Percentiles rank a stretch among this genome's conserved stretches.
Evolutionary conservation across 2,329 filamentous ascomycete species (phyloP).

Genomic region (Magnaporthales sp.): DNA sequence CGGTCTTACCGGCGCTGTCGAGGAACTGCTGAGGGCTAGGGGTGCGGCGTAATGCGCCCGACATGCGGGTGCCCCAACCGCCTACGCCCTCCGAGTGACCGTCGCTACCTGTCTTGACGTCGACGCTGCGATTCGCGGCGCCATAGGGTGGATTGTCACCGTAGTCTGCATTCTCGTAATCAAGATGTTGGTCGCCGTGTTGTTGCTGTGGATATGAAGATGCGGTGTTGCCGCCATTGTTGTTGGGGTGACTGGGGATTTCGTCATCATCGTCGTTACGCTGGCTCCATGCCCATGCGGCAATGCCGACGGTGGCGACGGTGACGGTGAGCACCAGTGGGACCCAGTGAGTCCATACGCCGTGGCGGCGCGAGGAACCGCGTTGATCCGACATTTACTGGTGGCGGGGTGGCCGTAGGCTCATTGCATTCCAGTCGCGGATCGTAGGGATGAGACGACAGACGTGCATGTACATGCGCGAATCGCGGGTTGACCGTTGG

Average conservation of each 20-base stretch:
- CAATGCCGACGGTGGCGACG: conserved; percentile 76
- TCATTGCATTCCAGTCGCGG: conserved; percentile 23
- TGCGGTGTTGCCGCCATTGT: conserved; percentile 54
- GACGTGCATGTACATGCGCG: neutral
- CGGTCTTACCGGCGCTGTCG: conserved; percentile 71
- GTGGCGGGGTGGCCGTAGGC: conserved; percentile 12
- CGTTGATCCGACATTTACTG: conserved; percentile 54
- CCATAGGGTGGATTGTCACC: conserved; percentile 44
- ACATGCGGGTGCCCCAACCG: conserved; percentile 70
- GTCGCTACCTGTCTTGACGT: conserved; percentile 25
- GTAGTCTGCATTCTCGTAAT: conserved; percentile 39
- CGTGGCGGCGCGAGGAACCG: conserved; percentile 48
- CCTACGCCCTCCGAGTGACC: conserved; percentile 30
- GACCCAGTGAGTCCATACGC: conserved; percentile 76
- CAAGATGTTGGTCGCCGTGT: conserved; percentile 19
- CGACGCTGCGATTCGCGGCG: conserved; percentile 25
- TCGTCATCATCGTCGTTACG: conserved; percentile 66
- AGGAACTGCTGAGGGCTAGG: conserved; percentile 85
- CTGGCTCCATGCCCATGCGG: conserved; percentile 92
- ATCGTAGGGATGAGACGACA: conserved; percentile 6
- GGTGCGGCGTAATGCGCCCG: conserved; percentile 70
- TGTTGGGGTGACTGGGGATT: conserved; percentile 35
- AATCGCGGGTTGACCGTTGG: neutral
- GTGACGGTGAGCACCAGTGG: conserved; percentile 81
- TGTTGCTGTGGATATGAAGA: conserved; percentile 12